phyloP scores from a whole-genome alignment of 345 rosid genomes.

The Hypericum perforatum region DNA sequence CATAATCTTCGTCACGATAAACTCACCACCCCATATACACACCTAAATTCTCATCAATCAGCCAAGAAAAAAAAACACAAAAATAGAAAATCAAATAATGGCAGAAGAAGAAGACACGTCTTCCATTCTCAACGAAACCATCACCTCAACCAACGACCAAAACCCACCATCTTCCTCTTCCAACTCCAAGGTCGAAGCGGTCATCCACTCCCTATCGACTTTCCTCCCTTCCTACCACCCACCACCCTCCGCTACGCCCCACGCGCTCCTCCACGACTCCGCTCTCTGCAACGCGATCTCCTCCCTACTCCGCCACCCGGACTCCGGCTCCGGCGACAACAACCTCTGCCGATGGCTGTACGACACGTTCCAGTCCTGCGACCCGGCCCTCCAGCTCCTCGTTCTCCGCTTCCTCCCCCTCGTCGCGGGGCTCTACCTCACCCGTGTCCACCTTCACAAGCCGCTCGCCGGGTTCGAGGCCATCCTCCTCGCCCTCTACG shows the following conservation, averaged over 20 bases:
- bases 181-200: slow-evolving; percentile 20
- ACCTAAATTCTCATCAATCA: too few relatives aligned
- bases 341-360: slow-evolving; percentile 89
- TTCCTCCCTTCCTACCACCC: slow-evolving; percentile 36
- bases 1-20: too few relatives aligned
- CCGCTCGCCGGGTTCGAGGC: slow-evolving; percentile 83
- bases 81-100: too few relatives aligned
- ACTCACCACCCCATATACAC: too few relatives aligned
- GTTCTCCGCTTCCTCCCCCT: slow-evolving; percentile 64
- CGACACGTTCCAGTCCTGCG: slow-evolving; percentile 64
- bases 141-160: too few relatives aligned
- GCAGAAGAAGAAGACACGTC: too few relatives aligned
- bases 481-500: slow-evolving; percentile 61
- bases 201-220: slow-evolving; percentile 38
- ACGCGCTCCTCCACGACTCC: slow-evolving; percentile 45
- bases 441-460: slow-evolving; percentile 51
- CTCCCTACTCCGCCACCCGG: slow-evolving; percentile 50
- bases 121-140: too few relatives aligned
- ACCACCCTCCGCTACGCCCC: slow-evolving; percentile 29
- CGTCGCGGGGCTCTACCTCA: slow-evolving; percentile 66
- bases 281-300: slow-evolving; percentile 50
- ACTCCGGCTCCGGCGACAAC: slow-evolving; percentile 70
- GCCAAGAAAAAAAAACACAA: too few relatives aligned
- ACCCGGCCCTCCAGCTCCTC: slow-evolving; percentile 54
- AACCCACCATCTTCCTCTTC: slow-evolving; percentile 8